Evolutionary conservation across 306 rosid species (phyloP).

Genomic region (Prunus davidiana): DNA sequence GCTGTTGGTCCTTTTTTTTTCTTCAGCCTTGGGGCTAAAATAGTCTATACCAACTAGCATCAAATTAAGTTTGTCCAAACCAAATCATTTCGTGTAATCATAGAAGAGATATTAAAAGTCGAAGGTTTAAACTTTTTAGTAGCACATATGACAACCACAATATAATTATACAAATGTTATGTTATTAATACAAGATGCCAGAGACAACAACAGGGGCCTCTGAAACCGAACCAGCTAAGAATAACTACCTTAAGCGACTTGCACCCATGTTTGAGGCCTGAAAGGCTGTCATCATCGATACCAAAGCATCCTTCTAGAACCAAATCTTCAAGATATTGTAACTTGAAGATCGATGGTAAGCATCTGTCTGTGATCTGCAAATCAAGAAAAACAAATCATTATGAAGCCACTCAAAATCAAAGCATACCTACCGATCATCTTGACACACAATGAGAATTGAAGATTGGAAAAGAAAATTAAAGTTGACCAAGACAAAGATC

Average conservation of each 20-base stretch:
- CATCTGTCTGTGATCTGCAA: conserved; percentile 81
- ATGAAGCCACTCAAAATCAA: not conserved
- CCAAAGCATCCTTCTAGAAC: conserved; percentile 87
- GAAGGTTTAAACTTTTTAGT: not conserved
- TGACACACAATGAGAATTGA: not conserved
- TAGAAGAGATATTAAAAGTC: not conserved
- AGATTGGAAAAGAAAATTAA: not conserved
- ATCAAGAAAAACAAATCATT: conserved; percentile 13
- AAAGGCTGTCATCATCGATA: conserved; percentile 66
- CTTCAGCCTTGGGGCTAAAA: too few species aligned
- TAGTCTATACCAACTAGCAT: not conserved
- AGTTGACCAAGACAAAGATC: not conserved
- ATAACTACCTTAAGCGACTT: conserved; percentile 68
- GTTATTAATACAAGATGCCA: not conserved
- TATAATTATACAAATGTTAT: not conserved
- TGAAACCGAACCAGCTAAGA: conserved; percentile 20
- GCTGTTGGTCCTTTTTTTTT: too few species aligned
- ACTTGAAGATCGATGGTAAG: conserved; percentile 66
- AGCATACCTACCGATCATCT: not conserved
- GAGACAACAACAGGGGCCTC: not conserved
- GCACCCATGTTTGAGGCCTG: conserved; percentile 60
- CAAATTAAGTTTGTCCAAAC: not conserved
- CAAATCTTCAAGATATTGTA: conserved; percentile 81
- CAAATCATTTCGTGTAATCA: not conserved
- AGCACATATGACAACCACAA: not conserved